Percentiles rank a stretch among this genome's conserved stretches.
Conservation (phyloP, 1,139 yeast species). For the Suhomyces yuchorum region DNA sequence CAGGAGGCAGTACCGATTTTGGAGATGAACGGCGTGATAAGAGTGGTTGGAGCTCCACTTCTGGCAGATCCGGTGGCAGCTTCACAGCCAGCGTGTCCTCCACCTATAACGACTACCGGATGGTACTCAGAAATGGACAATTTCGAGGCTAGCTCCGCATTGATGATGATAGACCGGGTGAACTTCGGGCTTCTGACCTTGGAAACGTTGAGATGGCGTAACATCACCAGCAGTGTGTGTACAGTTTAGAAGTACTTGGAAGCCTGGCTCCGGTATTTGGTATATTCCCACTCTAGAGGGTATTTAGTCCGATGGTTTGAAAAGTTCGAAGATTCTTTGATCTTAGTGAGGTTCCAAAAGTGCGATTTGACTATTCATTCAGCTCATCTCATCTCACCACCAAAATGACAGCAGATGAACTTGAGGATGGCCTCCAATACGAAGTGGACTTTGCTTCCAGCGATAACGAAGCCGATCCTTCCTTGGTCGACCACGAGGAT, state of each 20-base stretch:
- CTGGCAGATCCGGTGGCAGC: slow-evolving; percentile 95
- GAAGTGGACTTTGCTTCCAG: slow-evolving; percentile 38
- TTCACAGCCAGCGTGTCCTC: slow-evolving; percentile 99
- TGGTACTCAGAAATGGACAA: slow-evolving; percentile 16
- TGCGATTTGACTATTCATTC: slow-evolving; percentile 4
- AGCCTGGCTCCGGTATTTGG: background rate
- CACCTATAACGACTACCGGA: slow-evolving; percentile 91
- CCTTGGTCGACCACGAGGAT: slow-evolving; percentile 8
- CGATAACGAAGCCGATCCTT: slow-evolving; percentile 7
- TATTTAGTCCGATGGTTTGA: background rate
- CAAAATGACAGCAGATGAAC: slow-evolving; percentile 46
- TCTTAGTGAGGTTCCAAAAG: background rate
- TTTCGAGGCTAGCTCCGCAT: slow-evolving; percentile 13
- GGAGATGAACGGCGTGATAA: slow-evolving; percentile 72
- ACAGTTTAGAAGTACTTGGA: background rate
- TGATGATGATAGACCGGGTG: slow-evolving; percentile 13
- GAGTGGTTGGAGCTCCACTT: slow-evolving; percentile 68
- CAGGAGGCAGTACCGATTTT: slow-evolving; percentile 95
- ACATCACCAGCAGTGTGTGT: background rate
- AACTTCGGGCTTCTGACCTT: background rate
- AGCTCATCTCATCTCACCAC: slow-evolving; percentile 13
- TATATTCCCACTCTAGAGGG: background rate
- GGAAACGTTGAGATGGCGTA: background rate
- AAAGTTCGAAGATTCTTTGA: background rate
- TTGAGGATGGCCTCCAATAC: slow-evolving; percentile 69